Evolutionary conservation across 805 yeast genomes (phyloP).

Genomic region (Zygosaccharomyces bisporus): DNA sequence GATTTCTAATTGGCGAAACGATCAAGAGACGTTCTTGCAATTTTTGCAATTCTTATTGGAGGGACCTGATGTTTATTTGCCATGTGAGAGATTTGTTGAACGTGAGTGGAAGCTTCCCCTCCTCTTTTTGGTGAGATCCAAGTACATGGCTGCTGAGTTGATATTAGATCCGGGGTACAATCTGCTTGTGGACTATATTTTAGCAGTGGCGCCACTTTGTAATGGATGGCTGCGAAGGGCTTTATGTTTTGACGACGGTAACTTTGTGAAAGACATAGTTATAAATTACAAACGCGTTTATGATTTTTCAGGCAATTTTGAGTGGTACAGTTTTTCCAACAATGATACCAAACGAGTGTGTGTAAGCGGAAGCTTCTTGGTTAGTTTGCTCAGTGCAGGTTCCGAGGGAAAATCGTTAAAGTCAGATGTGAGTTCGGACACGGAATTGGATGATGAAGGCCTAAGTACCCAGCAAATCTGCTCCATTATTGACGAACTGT

Average conservation of each 20-base stretch:
- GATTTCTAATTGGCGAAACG: constrained; percentile 8
- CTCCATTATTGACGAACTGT: constrained; percentile 3
- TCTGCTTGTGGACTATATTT: constrained; percentile 20
- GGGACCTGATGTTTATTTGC: constrained; percentile 14
- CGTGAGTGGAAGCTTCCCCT: constrained; percentile 17
- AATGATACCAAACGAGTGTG: neutral
- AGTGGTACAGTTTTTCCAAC: constrained; percentile 11
- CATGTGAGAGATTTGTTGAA: constrained; percentile 8
- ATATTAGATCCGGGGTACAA: constrained; percentile 18
- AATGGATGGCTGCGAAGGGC: constrained; percentile 9
- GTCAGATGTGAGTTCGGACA: neutral
- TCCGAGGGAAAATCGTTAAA: neutral
- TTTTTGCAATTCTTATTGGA: constrained; percentile 17
- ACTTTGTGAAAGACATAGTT: constrained; percentile 12
- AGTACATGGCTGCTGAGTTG: constrained; percentile 10
- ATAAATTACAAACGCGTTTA: constrained; percentile 12
- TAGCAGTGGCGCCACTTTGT: constrained; percentile 14
- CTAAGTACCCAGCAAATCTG: neutral
- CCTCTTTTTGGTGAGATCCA: constrained; percentile 14
- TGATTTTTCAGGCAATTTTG: constrained; percentile 6
- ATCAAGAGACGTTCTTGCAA: constrained; percentile 9
- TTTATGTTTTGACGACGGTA: constrained; percentile 3
- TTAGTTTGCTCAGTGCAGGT: neutral
- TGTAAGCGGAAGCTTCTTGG: neutral
- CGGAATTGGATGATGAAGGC: constrained; percentile 1